Conservation (phyloP, 2,329 filamentous ascomycete species). For the Curvularia sp. region DNA sequence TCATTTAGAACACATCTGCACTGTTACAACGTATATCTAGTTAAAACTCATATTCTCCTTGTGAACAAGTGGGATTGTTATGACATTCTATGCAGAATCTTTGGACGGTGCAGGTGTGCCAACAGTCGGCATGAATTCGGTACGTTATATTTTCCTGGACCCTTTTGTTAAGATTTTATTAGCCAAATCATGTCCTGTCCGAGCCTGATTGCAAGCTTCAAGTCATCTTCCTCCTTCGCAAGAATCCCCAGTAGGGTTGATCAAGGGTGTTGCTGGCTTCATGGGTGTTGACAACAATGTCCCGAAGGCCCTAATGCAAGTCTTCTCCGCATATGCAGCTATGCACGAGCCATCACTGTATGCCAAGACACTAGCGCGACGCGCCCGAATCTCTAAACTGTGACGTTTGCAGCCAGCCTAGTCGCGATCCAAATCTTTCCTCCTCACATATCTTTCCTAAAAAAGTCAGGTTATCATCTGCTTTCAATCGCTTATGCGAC, state of each 20-base stretch:
- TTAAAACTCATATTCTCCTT: no score
- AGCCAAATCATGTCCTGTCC: neutral
- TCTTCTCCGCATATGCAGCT: slow-evolving; percentile 15
- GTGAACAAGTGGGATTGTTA: no score
- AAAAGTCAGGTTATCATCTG: neutral
- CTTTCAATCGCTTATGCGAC: slow-evolving; percentile 6
- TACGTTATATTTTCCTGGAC: neutral
- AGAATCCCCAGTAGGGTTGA: neutral
- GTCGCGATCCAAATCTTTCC: slow-evolving; percentile 7
- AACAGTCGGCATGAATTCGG: neutral
- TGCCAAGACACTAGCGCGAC: slow-evolving; percentile 20
- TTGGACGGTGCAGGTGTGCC: neutral
- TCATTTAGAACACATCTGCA: neutral
- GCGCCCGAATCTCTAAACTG: slow-evolving; percentile 19
- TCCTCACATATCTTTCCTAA: slow-evolving; percentile 1
- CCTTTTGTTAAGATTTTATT: neutral
- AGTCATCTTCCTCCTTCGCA: neutral
- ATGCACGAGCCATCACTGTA: slow-evolving; percentile 12
- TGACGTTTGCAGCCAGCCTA: slow-evolving; percentile 21
- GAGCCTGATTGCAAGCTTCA: neutral
- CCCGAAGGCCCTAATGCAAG: slow-evolving; percentile 10
- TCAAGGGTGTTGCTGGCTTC: neutral
- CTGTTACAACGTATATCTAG: no score
- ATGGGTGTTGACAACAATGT: neutral
- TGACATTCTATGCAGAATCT: neutral